A percentile compares a stretch with the other conserved stretches of the same genome.
Conservation (phyloP, 2,329 filamentous ascomycete species). For the Pyricularia grisea region DNA sequence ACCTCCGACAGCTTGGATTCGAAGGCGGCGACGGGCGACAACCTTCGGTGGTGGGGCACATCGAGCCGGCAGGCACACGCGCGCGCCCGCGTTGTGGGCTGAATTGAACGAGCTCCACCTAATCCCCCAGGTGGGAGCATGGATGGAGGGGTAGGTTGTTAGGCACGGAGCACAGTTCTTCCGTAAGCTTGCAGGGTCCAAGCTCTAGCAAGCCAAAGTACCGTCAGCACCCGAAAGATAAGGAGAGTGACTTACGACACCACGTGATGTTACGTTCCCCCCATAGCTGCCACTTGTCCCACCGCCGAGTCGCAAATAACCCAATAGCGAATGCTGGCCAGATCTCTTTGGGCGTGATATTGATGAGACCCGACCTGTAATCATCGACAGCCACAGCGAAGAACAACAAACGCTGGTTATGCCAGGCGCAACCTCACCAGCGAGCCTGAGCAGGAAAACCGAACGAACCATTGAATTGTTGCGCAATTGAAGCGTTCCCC, state of each 20-base stretch:
- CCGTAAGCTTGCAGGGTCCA: neutral
- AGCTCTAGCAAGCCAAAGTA: neutral
- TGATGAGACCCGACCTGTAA: neutral
- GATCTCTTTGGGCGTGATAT: conserved; percentile 2
- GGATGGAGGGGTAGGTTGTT: neutral
- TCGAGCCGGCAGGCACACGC: conserved; percentile 7
- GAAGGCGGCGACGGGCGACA: neutral
- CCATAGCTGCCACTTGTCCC: conserved; percentile 7
- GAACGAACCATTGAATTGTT: neutral
- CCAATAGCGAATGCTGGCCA: conserved; percentile 6
- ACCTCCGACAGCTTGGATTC: neutral
- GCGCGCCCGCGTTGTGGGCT: conserved; percentile 7
- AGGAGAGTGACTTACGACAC: neutral
- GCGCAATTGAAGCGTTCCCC: conserved; percentile 2
- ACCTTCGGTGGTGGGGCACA: conserved; percentile 1
- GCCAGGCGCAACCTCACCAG: neutral
- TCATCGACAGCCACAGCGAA: conserved; percentile 2
- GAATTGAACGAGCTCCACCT: neutral
- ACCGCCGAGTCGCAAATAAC: conserved; percentile 5
- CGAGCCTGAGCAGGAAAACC: conserved; percentile 1
- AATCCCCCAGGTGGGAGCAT: neutral
- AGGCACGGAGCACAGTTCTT: neutral
- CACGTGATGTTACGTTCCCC: neutral
- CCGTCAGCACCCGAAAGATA: too few species aligned
- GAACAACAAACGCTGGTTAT: conserved; percentile 1